A percentile compares a stretch with the other conserved stretches of the same genome.
These are phyloP conservation scores for Aspergillus conjunctus DNA, from an alignment of 495 filamentous ascomycete species.

Conservation along the genomic window DNA sequence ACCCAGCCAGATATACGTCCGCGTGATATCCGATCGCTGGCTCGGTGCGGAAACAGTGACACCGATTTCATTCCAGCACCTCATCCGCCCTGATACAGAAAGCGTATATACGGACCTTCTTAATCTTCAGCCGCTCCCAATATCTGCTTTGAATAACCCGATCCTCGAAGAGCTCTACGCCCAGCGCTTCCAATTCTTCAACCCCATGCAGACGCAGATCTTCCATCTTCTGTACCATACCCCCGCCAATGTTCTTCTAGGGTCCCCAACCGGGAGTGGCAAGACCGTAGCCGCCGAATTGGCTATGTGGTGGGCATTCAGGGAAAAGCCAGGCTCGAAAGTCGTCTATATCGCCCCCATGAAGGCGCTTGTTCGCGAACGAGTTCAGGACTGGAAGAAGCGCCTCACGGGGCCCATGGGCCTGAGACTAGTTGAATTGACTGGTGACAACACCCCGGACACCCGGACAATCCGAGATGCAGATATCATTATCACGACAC, in stretches of 20 bases:
- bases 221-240: constrained; percentile 97
- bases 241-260: constrained; percentile 84
- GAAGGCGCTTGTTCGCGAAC: constrained; percentile 96
- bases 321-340: constrained; percentile 92
- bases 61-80: constrained; percentile 93
- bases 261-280: constrained; percentile 95
- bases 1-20: constrained; percentile 92
- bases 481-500: constrained; percentile 97
- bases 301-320: constrained; percentile 99
- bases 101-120: constrained; percentile 94
- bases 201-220: constrained; percentile 98
- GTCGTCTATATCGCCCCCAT: constrained; percentile 99
- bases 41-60: constrained; percentile 95
- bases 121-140: constrained; percentile 86
- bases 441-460: constrained; percentile 97
- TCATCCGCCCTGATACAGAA: constrained; percentile 96
- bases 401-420: constrained; percentile 84
- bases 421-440: constrained; percentile 91
- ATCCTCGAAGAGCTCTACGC: constrained; percentile 85
- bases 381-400: constrained; percentile 91
- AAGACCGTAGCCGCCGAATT: constrained; percentile 96
- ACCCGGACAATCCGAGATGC: constrained; percentile 91
- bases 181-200: constrained; percentile 91
- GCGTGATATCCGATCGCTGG: constrained; percentile 94
- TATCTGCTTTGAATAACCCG: constrained; percentile 85